Conservation (phyloP, 495 filamentous ascomycete genomes). For the Penicillium arizonense region DNA sequence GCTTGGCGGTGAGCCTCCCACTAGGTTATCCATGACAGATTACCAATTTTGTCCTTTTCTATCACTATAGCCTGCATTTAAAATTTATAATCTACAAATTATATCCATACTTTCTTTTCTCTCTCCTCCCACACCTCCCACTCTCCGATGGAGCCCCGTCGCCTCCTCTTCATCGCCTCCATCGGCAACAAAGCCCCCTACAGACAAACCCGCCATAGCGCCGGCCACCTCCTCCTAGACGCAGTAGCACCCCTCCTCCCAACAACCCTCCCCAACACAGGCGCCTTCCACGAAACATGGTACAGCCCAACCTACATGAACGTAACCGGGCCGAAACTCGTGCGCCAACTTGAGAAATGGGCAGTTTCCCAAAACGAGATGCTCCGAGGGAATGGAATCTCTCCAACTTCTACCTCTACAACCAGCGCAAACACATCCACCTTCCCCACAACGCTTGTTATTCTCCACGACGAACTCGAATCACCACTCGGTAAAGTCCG, state of each 20-base stretch:
- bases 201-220: constrained; percentile 72
- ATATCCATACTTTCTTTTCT: too few relatives aligned
- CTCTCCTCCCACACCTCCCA: too few relatives aligned
- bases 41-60: not conserved
- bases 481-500: constrained; percentile 62
- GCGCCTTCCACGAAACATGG: constrained; percentile 61
- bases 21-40: constrained; percentile 52
- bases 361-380: constrained; percentile 42
- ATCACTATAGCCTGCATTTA: not conserved
- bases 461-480: constrained; percentile 86
- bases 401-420: not conserved
- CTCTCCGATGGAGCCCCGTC: constrained; percentile 10
- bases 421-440: not conserved
- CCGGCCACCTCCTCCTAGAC: constrained; percentile 70
- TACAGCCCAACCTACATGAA: constrained; percentile 78
- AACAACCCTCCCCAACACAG: constrained; percentile 34
- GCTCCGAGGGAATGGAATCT: constrained; percentile 13
- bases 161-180: constrained; percentile 64
- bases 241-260: constrained; percentile 47
- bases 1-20: constrained; percentile 44
- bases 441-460: constrained; percentile 50
- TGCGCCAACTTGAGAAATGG: constrained; percentile 40
- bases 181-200: constrained; percentile 68
- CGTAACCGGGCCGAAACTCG: constrained; percentile 53
- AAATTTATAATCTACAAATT: too few relatives aligned